A percentile compares a stretch with the other conserved stretches of the same genome.
Evolutionary conservation across 805 yeast species (phyloP).

Genomic region (Candida michaelii): DNA sequence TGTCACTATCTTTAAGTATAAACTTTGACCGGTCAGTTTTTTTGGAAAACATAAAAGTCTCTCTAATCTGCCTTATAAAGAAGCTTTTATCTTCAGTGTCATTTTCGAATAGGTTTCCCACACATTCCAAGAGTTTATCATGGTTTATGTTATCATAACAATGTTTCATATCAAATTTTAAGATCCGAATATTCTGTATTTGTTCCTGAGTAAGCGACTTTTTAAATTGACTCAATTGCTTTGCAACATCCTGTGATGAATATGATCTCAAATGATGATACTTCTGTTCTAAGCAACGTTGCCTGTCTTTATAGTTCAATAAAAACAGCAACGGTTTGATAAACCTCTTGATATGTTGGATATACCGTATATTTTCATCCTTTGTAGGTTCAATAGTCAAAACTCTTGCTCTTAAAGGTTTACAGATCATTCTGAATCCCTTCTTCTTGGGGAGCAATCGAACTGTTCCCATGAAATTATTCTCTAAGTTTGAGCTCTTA

Average conservation of each 20-base stretch:
- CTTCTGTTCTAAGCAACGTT: not conserved
- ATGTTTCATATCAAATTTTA: slow-evolving; percentile 73
- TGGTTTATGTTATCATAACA: slow-evolving; percentile 77
- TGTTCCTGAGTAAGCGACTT: not conserved
- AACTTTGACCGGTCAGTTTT: slow-evolving; percentile 7
- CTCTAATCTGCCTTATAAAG: slow-evolving; percentile 21
- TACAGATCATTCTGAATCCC: slow-evolving; percentile 60
- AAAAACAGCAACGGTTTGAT: slow-evolving; percentile 13
- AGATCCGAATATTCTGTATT: slow-evolving; percentile 35
- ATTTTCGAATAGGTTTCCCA: slow-evolving; percentile 28
- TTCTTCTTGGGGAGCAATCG: slow-evolving; percentile 52
- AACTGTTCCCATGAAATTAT: slow-evolving; percentile 14
- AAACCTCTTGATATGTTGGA: slow-evolving; percentile 14
- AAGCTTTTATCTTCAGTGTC: slow-evolving; percentile 20
- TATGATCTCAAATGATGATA: slow-evolving; percentile 26
- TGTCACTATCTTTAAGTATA: slow-evolving; percentile 16
- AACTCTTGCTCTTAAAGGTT: slow-evolving; percentile 38
- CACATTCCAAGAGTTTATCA: slow-evolving; percentile 33
- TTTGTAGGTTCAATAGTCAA: slow-evolving; percentile 1
- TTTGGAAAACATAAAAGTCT: slow-evolving; percentile 10
- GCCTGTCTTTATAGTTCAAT: slow-evolving; percentile 13
- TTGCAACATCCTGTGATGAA: slow-evolving; percentile 49
- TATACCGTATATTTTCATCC: slow-evolving; percentile 18
- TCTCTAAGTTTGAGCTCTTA: slow-evolving; percentile 4
- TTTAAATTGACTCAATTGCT: slow-evolving; percentile 36